Conservation (phyloP, 306 rosid species). For the Cyclanthera cordifolia region DNA sequence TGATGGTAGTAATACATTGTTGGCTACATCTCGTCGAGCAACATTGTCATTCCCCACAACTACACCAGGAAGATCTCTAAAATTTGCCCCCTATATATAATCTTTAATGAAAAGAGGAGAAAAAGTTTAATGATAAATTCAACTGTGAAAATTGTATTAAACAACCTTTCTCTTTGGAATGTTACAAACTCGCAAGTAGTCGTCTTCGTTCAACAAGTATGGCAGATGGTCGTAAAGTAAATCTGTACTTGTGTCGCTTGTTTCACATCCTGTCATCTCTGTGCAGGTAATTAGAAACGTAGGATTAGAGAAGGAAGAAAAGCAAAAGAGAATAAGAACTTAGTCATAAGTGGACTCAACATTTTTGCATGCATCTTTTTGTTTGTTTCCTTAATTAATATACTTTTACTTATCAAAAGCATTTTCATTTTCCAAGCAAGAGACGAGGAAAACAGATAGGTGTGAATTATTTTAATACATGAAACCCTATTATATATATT, state of each 20-base stretch:
- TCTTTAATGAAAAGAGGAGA: constrained; percentile 14
- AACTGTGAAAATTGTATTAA: constrained; percentile 6
- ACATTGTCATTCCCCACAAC: constrained; percentile 77
- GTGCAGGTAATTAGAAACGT: background rate
- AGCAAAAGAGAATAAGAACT: constrained; percentile 1
- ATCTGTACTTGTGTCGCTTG: constrained; percentile 18
- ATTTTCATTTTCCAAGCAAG: background rate
- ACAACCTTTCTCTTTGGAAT: constrained; percentile 83
- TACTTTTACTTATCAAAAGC: background rate
- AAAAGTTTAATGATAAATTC: constrained; percentile 15
- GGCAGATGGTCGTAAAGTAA: constrained; percentile 66
- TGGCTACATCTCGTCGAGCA: constrained; percentile 45
- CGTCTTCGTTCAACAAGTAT: constrained; percentile 40
- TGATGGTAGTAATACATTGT: constrained; percentile 48
- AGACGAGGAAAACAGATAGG: background rate
- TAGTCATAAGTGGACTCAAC: background rate
- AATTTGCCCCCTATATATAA: constrained; percentile 72
- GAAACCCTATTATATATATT: background rate
- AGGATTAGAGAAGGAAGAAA: too few species aligned
- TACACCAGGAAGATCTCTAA: constrained; percentile 85
- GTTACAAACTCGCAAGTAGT: constrained; percentile 63
- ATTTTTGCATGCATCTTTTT: background rate
- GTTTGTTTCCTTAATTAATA: background rate
- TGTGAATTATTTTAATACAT: background rate
- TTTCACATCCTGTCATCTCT: constrained; percentile 63